Evolutionary conservation across 768 basidiomycete genomes (phyloP).

Genomic region (Pleurotus platypus): DNA sequence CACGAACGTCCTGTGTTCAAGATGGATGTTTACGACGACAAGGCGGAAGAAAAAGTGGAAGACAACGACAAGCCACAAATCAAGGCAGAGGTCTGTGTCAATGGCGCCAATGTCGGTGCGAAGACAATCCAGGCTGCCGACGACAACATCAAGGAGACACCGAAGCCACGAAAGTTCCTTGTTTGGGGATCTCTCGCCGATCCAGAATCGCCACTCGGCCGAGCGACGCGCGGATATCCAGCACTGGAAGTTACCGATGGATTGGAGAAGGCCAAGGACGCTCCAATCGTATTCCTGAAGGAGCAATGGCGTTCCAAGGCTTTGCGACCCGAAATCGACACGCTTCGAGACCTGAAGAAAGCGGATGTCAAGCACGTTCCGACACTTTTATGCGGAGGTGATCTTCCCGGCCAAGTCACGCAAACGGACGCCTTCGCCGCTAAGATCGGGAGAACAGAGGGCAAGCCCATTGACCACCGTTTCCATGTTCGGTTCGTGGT

Average conservation of each 20-base stretch:
- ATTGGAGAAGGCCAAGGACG: neutral
- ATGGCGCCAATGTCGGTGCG: no score
- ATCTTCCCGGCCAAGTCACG: conserved; percentile 10
- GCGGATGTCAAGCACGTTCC: neutral
- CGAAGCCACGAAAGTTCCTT: neutral
- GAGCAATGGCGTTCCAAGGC: conserved; percentile 9
- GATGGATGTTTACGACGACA: neutral
- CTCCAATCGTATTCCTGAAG: conserved; percentile 19
- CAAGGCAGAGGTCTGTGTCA: no score
- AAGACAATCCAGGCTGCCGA: no score
- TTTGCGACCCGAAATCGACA: conserved; percentile 6
- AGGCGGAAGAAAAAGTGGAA: neutral
- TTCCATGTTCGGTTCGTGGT: neutral
- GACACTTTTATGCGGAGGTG: neutral
- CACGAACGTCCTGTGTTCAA: neutral
- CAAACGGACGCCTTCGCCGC: neutral
- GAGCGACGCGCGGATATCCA: conserved; percentile 16
- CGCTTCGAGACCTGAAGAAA: neutral
- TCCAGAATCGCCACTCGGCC: conserved; percentile 11
- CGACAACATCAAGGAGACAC: no score
- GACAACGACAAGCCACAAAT: no score
- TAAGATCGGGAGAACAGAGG: no score
- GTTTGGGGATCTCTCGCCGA: neutral
- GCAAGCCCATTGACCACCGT: neutral
- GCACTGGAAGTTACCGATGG: conserved; percentile 11